Evolutionary conservation across 176 grass and related monocot species (phyloP), one percentile per base, ranked within the genome.

Genomic region (Saccharum spontaneum): DNA sequence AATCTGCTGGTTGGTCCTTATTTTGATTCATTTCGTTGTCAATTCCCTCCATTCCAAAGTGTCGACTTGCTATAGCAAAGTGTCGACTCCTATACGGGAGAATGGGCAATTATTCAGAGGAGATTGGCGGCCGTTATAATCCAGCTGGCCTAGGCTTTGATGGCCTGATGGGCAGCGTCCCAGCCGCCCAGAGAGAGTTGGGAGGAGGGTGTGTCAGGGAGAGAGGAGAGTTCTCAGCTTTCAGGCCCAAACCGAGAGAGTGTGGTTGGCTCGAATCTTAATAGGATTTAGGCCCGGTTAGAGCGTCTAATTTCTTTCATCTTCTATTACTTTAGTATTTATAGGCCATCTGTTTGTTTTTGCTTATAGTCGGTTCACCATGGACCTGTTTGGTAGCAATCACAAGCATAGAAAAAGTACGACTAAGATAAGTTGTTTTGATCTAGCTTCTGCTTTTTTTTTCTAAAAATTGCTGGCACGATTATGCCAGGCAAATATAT

Each of bases 1-100:
- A 59, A 76, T 86, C 73, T 92, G 39, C 79, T 90, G 90, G 93
- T 95, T 49, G 79, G 88, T 87, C 18, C 41, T 76, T 70, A 36
- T 84, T 87, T 36, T 69, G 39, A 68, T 65, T 24, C 68, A 68
- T 3, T 83, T 22, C 1, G 13, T 41, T 87, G 28, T 78, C 60
- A 8, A 20, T 86, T 62, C 55, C 22, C 55, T 23, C 9, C n/a
- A 62, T 62, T 62, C 59, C 59, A 26, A 12, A 62, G 23, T 62
- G 10, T 12, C 16, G 20, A 23, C 71, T 84, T 49, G n/a, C 33
- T 38, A 83, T 23, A 78, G 50, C 71, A 49, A 18, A 46, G 33
- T 64, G 77, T 50, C 46, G 26, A 62, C 64, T 87, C 8, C 55
- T 76, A 50, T 34, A 69, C 46, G 31, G 54, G 54, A 22, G 52